Evolutionary conservation across 345 rosid species (phyloP).

Genomic region (Salix brachista): DNA sequence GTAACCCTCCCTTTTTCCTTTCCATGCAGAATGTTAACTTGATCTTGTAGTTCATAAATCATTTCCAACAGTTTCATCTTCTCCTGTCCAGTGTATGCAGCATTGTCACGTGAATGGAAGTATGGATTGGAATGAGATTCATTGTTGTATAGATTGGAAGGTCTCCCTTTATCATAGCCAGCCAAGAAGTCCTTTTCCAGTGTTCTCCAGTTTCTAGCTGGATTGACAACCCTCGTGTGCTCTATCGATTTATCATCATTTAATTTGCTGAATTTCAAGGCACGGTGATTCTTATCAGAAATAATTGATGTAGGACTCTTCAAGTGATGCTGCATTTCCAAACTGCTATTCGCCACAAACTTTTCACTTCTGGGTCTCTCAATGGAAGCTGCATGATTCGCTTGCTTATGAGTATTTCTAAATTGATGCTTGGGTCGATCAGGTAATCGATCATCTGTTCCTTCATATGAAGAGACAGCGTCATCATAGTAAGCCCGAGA

Average conservation of each 20-base stretch:
- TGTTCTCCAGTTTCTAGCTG: conserved; percentile 38
- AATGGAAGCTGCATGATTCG: conserved; percentile 30
- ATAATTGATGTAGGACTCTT: conserved; percentile 31
- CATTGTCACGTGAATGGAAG: conserved; percentile 37
- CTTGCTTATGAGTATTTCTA: conserved; percentile 25
- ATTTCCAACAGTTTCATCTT: conserved; percentile 47
- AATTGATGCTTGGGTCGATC: conserved; percentile 21
- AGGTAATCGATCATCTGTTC: conserved; percentile 47
- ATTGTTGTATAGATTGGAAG: conserved; percentile 43
- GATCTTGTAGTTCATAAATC: conserved; percentile 56
- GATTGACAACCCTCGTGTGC: conserved; percentile 31
- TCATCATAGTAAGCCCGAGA: conserved; percentile 61
- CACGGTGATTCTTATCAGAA: conserved; percentile 26
- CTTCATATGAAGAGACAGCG: conserved; percentile 67
- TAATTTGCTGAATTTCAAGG: conserved; percentile 27
- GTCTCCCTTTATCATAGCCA: conserved; percentile 40
- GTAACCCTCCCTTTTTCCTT: conserved; percentile 22
- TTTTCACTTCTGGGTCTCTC: conserved; percentile 35
- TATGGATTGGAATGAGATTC: conserved; percentile 31
- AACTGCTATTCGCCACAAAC: conserved; percentile 24
- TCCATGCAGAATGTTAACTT: conserved; percentile 33
- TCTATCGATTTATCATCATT: conserved; percentile 33
- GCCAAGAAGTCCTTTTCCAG: conserved; percentile 34
- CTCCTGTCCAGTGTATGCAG: conserved; percentile 38
- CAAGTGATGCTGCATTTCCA: conserved; percentile 20